Base-by-base conservation (phyloP, 1,284 basidiomycete species). In the Marasmius tenuissimus region DNA sequence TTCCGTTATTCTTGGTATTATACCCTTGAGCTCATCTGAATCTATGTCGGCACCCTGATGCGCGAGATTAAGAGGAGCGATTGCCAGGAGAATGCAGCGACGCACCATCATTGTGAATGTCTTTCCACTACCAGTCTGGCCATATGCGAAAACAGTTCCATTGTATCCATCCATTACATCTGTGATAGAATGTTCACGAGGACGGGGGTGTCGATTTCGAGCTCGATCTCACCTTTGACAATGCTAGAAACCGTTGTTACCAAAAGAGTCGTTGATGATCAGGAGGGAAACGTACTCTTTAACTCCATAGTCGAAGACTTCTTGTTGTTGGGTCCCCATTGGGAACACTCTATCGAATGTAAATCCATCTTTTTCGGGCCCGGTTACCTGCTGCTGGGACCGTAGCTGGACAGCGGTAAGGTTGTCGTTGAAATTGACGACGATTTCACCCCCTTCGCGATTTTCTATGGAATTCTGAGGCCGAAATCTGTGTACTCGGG, bases 151-250 rank as follows among this genome's bases (percentile, higher is more conserved):
- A 40, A 98, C 88, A 0, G 96, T 98, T 57, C 97, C 97, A 71
- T 99, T 99, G 82, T 99, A 99, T 14, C 97, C 97, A 76, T 96
- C 93, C 74, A 99, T 87, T 58, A 99, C 97, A 85, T 99, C 97
- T 97, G 64, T 61, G 45, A 49, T 14, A 27, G 37, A 45, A 56
- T 37, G 56, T 60, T 58, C 40, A 14, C 55, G 60, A 54, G 49
- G 1, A 62, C n/a, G 48, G 51, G 18, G 27, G 35, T 48, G 58
- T 50, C 35, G 14, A 51, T 35, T 12, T n/a, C 18, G 8, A 20
- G 37, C 11, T 34, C 37, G 16, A 27, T 45, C 78, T 64, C 65
- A 92, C 91, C 91, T 84, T 86, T 89, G 48, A 93, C 91, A 69
- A 91, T 93, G 66, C 91, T 93, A 66, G 60, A 55, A 61, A 61